phyloP scores from a whole-genome alignment of 495 filamentous ascomycete species.

The Penicillium ochrochloron region DNA sequence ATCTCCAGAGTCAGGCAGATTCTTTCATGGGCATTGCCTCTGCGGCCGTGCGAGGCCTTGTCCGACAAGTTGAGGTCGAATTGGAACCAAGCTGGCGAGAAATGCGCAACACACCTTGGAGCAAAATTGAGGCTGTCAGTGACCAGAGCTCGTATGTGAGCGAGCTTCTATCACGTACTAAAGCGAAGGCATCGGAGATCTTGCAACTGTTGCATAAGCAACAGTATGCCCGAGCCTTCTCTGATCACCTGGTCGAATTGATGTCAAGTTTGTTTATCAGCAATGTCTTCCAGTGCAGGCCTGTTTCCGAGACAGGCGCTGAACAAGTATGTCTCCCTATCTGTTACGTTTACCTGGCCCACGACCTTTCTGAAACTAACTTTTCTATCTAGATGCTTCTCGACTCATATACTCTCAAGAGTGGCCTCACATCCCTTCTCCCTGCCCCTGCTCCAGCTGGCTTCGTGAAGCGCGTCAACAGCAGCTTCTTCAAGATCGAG shows the following conservation, averaged over 20 bases:
- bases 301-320: conserved; percentile 91
- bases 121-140: conserved; percentile 88
- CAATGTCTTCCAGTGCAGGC: conserved; percentile 86
- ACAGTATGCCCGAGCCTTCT: conserved; percentile 92
- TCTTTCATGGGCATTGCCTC: conserved; percentile 94
- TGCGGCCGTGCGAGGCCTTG: conserved; percentile 81
- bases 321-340: conserved; percentile 68
- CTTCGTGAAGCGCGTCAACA: conserved; percentile 88
- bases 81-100: conserved; percentile 91
- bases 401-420: conserved; percentile 89
- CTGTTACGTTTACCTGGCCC: too few species aligned
- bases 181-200: conserved; percentile 71
- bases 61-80: conserved; percentile 78
- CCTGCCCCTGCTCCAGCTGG: conserved; percentile 57
- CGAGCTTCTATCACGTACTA: conserved; percentile 74
- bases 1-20: conserved; percentile 90
- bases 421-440: conserved; percentile 62
- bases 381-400: conserved; percentile 74
- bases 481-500: conserved; percentile 84
- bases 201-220: conserved; percentile 82
- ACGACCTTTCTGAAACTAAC: conserved; percentile 9
- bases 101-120: conserved; percentile 98
- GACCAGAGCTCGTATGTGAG: conserved; percentile 93
- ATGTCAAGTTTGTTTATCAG: conserved; percentile 77
- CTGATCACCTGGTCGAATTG: conserved; percentile 89